Evolutionary conservation across 179 eudicot genomes (phyloP).

Genomic region (Nepenthes alata): DNA sequence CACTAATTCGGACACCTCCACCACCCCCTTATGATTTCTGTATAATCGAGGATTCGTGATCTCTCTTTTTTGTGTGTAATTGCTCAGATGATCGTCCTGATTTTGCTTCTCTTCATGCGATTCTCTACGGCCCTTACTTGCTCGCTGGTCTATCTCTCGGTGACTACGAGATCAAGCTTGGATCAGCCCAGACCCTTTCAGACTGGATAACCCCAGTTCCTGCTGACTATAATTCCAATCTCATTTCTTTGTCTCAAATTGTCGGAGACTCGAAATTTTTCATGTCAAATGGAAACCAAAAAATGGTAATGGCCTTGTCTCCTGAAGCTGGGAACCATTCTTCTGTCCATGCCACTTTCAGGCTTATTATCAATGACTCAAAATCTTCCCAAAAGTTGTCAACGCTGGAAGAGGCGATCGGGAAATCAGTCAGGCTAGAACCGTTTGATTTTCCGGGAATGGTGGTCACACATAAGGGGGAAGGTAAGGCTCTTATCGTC

Average conservation of each 20-base stretch:
- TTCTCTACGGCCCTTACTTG: conserved; percentile 82
- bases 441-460: conserved; percentile 71
- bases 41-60: too few relatives aligned
- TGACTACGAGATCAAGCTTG: conserved; percentile 50
- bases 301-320: conserved; percentile 28
- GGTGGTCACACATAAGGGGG: conserved; percentile 40
- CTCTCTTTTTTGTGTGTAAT: background rate
- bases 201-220: conserved; percentile 70
- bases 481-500: conserved; percentile 23
- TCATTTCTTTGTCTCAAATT: conserved; percentile 47
- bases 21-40: too few relatives aligned
- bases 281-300: conserved; percentile 27
- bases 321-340: conserved; percentile 42
- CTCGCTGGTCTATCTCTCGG: conserved; percentile 67
- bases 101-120: conserved; percentile 58
- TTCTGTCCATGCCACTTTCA: conserved; percentile 48
- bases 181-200: conserved; percentile 22
- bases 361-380: conserved; percentile 31
- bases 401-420: conserved; percentile 19
- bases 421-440: conserved; percentile 51
- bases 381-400: conserved; percentile 4
- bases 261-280: conserved; percentile 22
- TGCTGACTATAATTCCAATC: conserved; percentile 35
- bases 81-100: conserved; percentile 74
- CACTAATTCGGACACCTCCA: too few relatives aligned